Evolutionary conservation across 1,139 yeast genomes (phyloP), one percentile per base, ranked within the genome.

Genomic region (Suhomyces atakaporum): DNA sequence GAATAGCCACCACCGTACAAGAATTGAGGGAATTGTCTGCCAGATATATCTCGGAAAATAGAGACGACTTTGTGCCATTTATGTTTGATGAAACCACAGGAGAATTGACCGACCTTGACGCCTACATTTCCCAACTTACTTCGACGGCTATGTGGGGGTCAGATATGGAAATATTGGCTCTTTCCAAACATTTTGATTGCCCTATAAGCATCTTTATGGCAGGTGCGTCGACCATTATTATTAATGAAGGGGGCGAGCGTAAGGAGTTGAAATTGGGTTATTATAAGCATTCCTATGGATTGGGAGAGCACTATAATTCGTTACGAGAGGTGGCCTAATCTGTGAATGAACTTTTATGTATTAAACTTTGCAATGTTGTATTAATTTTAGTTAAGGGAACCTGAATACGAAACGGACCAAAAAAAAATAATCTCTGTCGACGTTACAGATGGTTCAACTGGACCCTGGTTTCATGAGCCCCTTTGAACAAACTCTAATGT

Each of bases 301-400:
- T 92, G 27, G 97, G 97, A 27, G 97, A 90, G 62, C 98, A 92
- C 62, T 92, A 92, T 60, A 90, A 92, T 58, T 87, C 97, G 4
- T 64, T 89, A 37, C 73, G 82, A 41, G 86, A 81, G 58, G 30
- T 29, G n/a, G n/a, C n/a, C n/a, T n/a, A n/a, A n/a, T n/a, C n/a
- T n/a, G n/a, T n/a, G n/a, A n/a, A n/a, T n/a, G n/a, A n/a, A n/a
- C n/a, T n/a, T n/a, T n/a, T n/a, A n/a, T n/a, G n/a, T n/a, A n/a
- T n/a, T n/a, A n/a, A n/a, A n/a, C n/a, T n/a, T n/a, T n/a, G n/a
- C n/a, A n/a, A n/a, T n/a, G n/a, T n/a, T n/a, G n/a, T n/a, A n/a
- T n/a, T n/a, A n/a, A n/a, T n/a, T n/a, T n/a, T n/a, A n/a, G n/a
- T n/a, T n/a, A n/a, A n/a, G n/a, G n/a, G n/a, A n/a, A n/a, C n/a